These are phyloP conservation scores for bread wheat (Triticum aestivum) DNA, from an alignment of 176 grass and related monocot genomes.

Conservation along the genomic window DNA sequence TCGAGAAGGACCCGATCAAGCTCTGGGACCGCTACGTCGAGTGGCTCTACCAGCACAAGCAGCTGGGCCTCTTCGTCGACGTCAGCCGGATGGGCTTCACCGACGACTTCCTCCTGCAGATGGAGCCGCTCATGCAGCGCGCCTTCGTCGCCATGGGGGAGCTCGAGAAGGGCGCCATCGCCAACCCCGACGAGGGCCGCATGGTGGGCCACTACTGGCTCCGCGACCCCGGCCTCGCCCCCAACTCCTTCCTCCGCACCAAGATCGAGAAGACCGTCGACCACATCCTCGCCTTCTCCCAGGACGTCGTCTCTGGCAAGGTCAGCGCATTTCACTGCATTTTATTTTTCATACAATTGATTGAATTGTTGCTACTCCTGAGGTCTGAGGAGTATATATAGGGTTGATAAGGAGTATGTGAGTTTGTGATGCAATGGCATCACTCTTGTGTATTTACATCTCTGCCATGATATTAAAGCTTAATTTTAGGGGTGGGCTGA, in stretches of 20 bases:
- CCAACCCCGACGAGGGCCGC: constrained; percentile 86
- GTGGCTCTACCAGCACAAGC: constrained; percentile 99
- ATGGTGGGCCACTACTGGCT: constrained; percentile 99
- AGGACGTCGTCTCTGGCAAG: constrained; percentile 80
- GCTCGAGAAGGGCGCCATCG: constrained; percentile 96
- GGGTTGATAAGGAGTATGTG: not conserved
- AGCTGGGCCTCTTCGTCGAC: constrained; percentile 88
- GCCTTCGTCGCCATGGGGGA: constrained; percentile 84
- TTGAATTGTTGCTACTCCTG: not conserved
- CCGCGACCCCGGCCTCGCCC: constrained; percentile 65
- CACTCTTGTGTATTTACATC: not conserved
- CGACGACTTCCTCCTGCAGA: constrained; percentile 69
- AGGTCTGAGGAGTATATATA: not conserved
- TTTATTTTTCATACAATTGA: not conserved
- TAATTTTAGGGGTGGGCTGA: not conserved
- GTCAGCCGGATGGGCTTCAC: constrained; percentile 97
- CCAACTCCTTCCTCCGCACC: constrained; percentile 62
- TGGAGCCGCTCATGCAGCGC: constrained; percentile 75
- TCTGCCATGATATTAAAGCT: not conserved
- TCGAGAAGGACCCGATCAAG: constrained; percentile 89
- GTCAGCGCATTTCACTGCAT: constrained; percentile 14
- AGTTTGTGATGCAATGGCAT: not conserved
- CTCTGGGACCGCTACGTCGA: constrained; percentile 87
- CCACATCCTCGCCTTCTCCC: constrained; percentile 69
- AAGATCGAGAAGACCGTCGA: constrained; percentile 87